Base-by-base conservation (phyloP, 164 flowering plant species). In the Paratinospora sagittata region DNA sequence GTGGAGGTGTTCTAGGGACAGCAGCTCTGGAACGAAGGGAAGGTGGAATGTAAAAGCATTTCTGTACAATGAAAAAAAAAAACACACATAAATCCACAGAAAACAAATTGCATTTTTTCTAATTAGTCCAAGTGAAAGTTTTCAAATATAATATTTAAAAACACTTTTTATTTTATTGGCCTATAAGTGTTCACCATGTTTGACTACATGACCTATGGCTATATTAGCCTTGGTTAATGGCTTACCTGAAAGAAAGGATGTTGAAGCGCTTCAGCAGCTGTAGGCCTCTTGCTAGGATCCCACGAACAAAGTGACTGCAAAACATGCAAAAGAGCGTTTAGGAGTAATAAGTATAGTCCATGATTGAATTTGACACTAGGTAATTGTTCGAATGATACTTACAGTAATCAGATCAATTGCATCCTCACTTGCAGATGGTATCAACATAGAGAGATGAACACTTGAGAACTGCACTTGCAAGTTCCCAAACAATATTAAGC, bases 41-140 rank as follows among this genome's bases (percentile, higher is more conserved):
- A 70, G 99, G 99, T 24, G 98, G 99, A 60, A 96, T 82, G 76
- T 96, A 93, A 64, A 76, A 89, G 83, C 98, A 91, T 67, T 89
- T 82, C 99, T 96, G 97, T 73, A 67, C 39, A 19, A n/a, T n/a
- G n/a, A n/a, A n/a, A n/a, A n/a, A n/a, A n/a, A n/a, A n/a, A n/a
- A n/a, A n/a, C n/a, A n/a, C n/a, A n/a, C n/a, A n/a, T n/a, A n/a
- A n/a, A 43, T 43, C 14, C 49, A 43, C 49, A 2, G 49, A 11
- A 43, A 9, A 52, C 5, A 52, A 52, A 6, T 52, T 52, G n/a
- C 23, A 52, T 6, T 62, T 27, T 27, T 27, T 30, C 19, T 6
- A 52, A 52, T 52, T 0, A 43, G n/a, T n/a, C n/a, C n/a, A n/a
- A n/a, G n/a, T 9, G 49, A 2, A 43, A 43, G 49, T 43, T 16